phyloP scores from a whole-genome alignment of 2,329 filamentous ascomycete species.

The Pseudogymnoascus sp. region DNA sequence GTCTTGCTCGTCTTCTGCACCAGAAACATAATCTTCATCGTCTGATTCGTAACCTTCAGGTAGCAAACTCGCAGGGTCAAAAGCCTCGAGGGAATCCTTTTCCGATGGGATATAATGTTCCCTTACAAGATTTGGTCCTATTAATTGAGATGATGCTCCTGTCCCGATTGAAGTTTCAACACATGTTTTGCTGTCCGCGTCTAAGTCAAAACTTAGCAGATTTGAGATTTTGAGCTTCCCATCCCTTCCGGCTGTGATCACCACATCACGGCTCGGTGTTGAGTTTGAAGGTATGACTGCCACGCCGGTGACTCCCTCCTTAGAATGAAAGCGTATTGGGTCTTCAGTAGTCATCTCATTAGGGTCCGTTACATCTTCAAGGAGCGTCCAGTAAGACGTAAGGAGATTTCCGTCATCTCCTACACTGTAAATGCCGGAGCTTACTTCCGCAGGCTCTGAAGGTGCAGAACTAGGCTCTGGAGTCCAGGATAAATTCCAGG shows the following conservation, averaged over 20 bases:
- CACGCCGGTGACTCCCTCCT: background rate
- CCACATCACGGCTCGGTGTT: background rate
- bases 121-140: background rate
- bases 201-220: background rate
- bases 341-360: constrained; percentile 2
- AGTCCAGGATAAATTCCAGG: background rate
- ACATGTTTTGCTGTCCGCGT: background rate
- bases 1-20: background rate
- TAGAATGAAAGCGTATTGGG: background rate
- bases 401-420: background rate
- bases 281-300: background rate
- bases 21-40: background rate
- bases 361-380: background rate
- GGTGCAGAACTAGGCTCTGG: background rate
- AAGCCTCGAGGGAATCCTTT: background rate
- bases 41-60: background rate
- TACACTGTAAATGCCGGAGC: background rate
- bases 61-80: background rate
- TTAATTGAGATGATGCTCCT: background rate
- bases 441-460: background rate
- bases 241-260: background rate
- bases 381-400: background rate
- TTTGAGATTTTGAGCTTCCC: background rate
- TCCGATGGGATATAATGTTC: background rate
- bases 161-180: background rate